A percentile compares a stretch with the other conserved stretches of the same genome.
These are phyloP conservation scores for Tubosaeta brunneosetosa DNA, from an alignment of 768 basidiomycete genomes.

Conservation along the genomic window DNA sequence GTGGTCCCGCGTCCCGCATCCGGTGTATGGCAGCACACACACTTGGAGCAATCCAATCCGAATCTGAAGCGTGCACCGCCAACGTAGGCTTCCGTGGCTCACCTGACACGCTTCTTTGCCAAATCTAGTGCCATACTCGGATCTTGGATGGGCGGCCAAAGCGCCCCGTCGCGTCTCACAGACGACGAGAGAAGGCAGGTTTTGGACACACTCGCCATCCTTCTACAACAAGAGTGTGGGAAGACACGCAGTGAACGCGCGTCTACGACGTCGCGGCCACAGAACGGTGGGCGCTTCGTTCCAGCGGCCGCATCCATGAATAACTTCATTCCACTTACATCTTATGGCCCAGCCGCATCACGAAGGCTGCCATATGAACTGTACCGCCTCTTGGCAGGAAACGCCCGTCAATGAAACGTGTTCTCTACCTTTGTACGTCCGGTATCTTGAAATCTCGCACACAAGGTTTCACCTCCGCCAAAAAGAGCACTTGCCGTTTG, in stretches of 20 bases:
- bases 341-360: constrained; percentile 10
- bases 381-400: constrained; percentile 9
- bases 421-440: not conserved
- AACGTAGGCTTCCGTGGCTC: not conserved
- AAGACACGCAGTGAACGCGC: not conserved
- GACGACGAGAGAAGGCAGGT: not conserved
- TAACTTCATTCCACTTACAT: not conserved
- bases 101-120: not conserved
- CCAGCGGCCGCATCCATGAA: no score
- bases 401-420: not conserved
- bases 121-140: not conserved
- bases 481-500: not conserved
- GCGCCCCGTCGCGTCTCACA: not conserved
- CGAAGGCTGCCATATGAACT: not conserved
- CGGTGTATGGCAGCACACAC: not conserved
- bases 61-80: not conserved
- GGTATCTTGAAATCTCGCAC: constrained; percentile 1
- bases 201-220: not conserved
- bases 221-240: constrained; percentile 2
- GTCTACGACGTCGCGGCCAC: not conserved
- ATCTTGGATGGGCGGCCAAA: not conserved
- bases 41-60: not conserved
- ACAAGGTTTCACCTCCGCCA: constrained; percentile 9
- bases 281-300: no score
- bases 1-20: not conserved